These are phyloP conservation scores for Chalara sp. DNA, from an alignment of 2,329 filamentous ascomycete genomes.

Conservation along the genomic window DNA sequence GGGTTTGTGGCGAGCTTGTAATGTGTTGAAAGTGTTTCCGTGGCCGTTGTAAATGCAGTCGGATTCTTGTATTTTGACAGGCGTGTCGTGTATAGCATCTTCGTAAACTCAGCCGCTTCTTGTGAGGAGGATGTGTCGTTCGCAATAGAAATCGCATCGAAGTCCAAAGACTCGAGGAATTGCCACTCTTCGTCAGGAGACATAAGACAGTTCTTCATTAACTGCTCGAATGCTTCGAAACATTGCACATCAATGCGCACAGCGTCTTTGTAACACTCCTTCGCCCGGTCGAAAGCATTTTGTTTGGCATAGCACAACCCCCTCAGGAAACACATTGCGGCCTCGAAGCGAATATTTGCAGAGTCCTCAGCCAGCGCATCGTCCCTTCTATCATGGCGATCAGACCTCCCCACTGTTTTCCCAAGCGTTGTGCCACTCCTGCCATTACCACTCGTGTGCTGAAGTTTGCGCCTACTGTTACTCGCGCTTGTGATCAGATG, in stretches of 20 bases:
- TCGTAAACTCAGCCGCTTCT: constrained; percentile 88
- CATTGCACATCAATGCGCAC: constrained; percentile 96
- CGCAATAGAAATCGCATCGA: constrained; percentile 68
- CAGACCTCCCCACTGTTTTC: constrained; percentile 31
- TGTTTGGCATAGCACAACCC: constrained; percentile 94
- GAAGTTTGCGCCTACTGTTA: constrained; percentile 62
- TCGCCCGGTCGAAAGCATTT: constrained; percentile 93
- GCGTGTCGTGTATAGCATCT: constrained; percentile 91
- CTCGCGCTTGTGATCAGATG: constrained; percentile 69
- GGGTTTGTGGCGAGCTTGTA: constrained; percentile 83
- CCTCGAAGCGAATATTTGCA: constrained; percentile 78
- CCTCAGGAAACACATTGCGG: constrained; percentile 92
- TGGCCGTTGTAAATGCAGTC: constrained; percentile 72
- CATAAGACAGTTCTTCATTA: constrained; percentile 95
- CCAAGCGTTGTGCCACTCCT: constrained; percentile 41
- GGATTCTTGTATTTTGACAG: constrained; percentile 94
- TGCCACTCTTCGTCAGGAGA: constrained; percentile 65
- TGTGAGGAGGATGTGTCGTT: constrained; percentile 64
- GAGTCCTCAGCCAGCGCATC: constrained; percentile 52
- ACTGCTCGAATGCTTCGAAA: constrained; percentile 95
- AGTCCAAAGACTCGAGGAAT: constrained; percentile 71
- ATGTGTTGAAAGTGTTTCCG: constrained; percentile 86
- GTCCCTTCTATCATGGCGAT: constrained; percentile 19
- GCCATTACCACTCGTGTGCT: constrained; percentile 50
- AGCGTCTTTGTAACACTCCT: constrained; percentile 97